phyloP scores from a whole-genome alignment of 176 grass and related monocot genomes.

The Cenchrus purpureus region DNA sequence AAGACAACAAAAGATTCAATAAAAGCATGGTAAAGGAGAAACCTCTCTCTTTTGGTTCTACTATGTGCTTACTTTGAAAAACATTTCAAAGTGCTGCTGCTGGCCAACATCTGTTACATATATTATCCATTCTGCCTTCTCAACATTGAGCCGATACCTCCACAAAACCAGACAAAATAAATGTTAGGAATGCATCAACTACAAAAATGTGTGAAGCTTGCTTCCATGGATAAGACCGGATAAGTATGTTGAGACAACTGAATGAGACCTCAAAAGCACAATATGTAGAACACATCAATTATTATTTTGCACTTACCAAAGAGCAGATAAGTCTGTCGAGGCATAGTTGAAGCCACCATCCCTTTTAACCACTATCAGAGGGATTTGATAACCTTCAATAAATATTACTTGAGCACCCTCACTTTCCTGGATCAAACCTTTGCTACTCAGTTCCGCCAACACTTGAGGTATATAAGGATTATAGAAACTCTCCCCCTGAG shows the following conservation, averaged over 20 bases:
- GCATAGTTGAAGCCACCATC: conserved; percentile 96
- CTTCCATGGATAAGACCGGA: background rate
- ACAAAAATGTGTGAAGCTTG: conserved; percentile 2
- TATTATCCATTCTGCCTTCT: conserved; percentile 97
- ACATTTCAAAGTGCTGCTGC: conserved; percentile 94
- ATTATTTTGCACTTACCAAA: conserved; percentile 50
- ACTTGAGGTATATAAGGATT: conserved; percentile 88
- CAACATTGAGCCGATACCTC: conserved; percentile 83
- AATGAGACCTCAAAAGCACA: conserved; percentile 16
- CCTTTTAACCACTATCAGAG: conserved; percentile 92
- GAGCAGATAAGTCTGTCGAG: conserved; percentile 84
- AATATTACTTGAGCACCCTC: conserved; percentile 80
- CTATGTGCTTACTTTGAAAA: conserved; percentile 62
- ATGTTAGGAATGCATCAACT: conserved; percentile 15
- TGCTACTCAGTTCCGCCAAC: conserved; percentile 60
- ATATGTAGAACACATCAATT: background rate
- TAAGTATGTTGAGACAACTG: background rate
- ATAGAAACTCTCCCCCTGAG: conserved; percentile 96
- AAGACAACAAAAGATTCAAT: background rate
- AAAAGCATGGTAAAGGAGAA: background rate
- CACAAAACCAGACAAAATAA: conserved; percentile 38
- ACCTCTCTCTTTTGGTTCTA: background rate
- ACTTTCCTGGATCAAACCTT: conserved; percentile 81
- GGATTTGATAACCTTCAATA: conserved; percentile 78
- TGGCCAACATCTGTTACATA: conserved; percentile 98